phyloP scores from a whole-genome alignment of 1,284 basidiomycete species.

The Veloboletus limbatus region DNA sequence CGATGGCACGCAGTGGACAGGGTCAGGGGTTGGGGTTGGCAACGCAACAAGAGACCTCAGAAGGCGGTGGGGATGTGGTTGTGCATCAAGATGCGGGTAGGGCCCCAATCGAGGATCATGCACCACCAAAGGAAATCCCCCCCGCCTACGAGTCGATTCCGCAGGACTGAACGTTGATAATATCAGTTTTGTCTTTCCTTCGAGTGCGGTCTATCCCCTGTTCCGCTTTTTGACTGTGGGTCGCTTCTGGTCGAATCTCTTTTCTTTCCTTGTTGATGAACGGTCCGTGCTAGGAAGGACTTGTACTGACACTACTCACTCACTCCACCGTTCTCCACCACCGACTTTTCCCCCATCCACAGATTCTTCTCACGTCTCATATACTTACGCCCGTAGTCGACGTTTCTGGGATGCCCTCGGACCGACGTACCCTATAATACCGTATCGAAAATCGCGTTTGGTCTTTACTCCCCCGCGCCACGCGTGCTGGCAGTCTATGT shows the following conservation, averaged over 20 bases:
- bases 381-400: slow-evolving; percentile 4
- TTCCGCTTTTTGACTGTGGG: not conserved
- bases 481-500: not conserved
- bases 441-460: slow-evolving; percentile 2
- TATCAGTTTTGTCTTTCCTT: not conserved
- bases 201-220: not conserved
- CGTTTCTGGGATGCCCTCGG: slow-evolving; percentile 1
- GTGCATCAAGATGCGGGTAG: slow-evolving; percentile 33
- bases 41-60: slow-evolving; percentile 23
- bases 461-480: slow-evolving; percentile 1
- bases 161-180: slow-evolving; percentile 14
- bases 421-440: slow-evolving; percentile 6
- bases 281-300: slow-evolving; percentile 1
- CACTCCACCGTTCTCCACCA: too few species aligned
- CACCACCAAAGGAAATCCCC: slow-evolving; percentile 28
- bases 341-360: not conserved
- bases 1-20: slow-evolving; percentile 17
- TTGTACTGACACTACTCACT: slow-evolving; percentile 3
- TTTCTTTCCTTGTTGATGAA: not conserved
- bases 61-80: slow-evolving; percentile 28
- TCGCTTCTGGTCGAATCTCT: not conserved
- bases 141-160: slow-evolving; percentile 34
- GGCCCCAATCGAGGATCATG: slow-evolving; percentile 21
- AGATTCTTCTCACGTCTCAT: not conserved
- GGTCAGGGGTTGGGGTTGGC: slow-evolving; percentile 17